Percentiles rank a stretch among this genome's conserved stretches.
phyloP scores from a whole-genome alignment of 108 stramenopile species.

The Mediolabrus comicus region DNA sequence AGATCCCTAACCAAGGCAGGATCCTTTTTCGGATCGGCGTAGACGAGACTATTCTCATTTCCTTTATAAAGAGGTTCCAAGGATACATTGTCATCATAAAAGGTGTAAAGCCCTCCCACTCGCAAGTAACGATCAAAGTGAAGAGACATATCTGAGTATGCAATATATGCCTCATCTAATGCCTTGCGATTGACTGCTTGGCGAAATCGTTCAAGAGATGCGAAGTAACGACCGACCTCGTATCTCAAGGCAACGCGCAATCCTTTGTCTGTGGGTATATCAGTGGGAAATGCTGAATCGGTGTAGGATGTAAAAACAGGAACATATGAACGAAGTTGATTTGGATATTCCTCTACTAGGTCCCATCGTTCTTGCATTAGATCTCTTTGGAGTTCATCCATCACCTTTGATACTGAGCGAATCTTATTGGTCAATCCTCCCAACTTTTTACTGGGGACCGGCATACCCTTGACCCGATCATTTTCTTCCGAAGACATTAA shows the following conservation, averaged over 20 bases:
- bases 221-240: constrained; percentile 86
- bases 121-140: constrained; percentile 84
- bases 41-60: constrained; percentile 65
- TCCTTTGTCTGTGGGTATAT: constrained; percentile 75
- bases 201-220: constrained; percentile 69
- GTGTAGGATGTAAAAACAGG: constrained; percentile 85
- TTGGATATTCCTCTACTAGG: constrained; percentile 69
- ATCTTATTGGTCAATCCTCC: constrained; percentile 47
- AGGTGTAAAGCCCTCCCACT: constrained; percentile 81
- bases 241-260: constrained; percentile 81
- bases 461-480: constrained; percentile 35
- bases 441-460: constrained; percentile 35
- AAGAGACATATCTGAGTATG: constrained; percentile 82
- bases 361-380: constrained; percentile 91
- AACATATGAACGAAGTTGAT: constrained; percentile 77
- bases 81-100: constrained; percentile 71
- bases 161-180: constrained; percentile 76
- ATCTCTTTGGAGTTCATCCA: constrained; percentile 85
- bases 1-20: constrained; percentile 82
- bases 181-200: constrained; percentile 53
- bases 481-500: constrained; percentile 13
- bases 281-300: constrained; percentile 80
- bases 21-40: constrained; percentile 78
- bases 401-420: constrained; percentile 42
- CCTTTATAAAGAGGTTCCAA: constrained; percentile 68